Conservation (phyloP, 768 basidiomycete species). For the Leccinum boreale region DNA sequence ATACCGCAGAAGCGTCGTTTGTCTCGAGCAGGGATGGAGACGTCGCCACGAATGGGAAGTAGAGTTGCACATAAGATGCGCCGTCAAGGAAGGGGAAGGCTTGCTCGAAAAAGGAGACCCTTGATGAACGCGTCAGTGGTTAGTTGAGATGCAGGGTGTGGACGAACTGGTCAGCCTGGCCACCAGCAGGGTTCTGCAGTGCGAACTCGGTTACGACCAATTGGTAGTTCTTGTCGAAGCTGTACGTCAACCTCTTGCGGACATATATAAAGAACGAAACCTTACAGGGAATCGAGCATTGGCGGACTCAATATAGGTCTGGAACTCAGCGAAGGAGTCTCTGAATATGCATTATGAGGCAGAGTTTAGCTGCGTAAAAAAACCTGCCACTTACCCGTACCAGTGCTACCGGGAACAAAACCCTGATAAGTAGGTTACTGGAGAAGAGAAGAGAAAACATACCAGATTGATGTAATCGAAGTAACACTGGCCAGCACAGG, state of each 20-base stretch:
- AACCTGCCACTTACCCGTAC: constrained; percentile 23
- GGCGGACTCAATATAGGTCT: constrained; percentile 25
- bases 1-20: constrained; percentile 16
- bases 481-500: constrained; percentile 34
- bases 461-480: constrained; percentile 37
- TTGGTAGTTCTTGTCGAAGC: constrained; percentile 14
- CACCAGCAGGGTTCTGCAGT: constrained; percentile 30
- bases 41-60: constrained; percentile 37
- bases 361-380: background rate
- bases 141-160: too few relatives aligned
- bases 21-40: constrained; percentile 22
- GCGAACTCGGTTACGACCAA: constrained; percentile 34
- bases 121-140: background rate
- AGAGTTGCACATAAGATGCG: constrained; percentile 30
- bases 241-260: constrained; percentile 2
- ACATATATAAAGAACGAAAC: too few relatives aligned
- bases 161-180: constrained; percentile 30
- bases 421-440: background rate
- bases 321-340: constrained; percentile 26
- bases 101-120: constrained; percentile 32
- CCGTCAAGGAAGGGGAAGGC: constrained; percentile 36
- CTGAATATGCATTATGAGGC: constrained; percentile 16
- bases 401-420: constrained; percentile 19
- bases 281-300: constrained; percentile 29
- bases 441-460: background rate